These are phyloP conservation scores for Leccinellum rugosiceps DNA, from an alignment of 768 basidiomycete species.

Conservation along the genomic window DNA sequence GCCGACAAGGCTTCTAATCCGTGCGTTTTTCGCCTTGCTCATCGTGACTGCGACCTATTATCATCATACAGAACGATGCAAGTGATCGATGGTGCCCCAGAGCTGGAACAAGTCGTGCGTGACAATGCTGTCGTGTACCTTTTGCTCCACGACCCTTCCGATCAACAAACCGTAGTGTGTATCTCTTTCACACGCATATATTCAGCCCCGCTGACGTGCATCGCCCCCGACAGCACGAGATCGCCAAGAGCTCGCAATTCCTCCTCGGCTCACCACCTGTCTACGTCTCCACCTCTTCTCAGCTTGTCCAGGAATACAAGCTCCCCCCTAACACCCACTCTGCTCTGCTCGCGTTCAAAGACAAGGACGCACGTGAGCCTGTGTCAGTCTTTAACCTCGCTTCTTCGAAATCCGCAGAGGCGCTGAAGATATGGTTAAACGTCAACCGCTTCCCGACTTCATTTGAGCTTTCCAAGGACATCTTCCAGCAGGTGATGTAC, in stretches of 20 bases:
- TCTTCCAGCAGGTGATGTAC: slow-evolving; percentile 86
- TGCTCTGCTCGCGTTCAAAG: slow-evolving; percentile 67
- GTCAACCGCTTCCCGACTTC: slow-evolving; percentile 69
- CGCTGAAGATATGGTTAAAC: slow-evolving; percentile 54
- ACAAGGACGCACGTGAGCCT: slow-evolving; percentile 47
- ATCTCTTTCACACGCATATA: not conserved
- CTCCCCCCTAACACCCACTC: slow-evolving; percentile 45
- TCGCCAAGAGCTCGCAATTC: slow-evolving; percentile 54
- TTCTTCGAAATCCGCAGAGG: not conserved
- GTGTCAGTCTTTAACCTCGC: slow-evolving; percentile 39
- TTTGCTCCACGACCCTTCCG: slow-evolving; percentile 43
- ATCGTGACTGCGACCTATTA: not conserved
- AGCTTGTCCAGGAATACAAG: slow-evolving; percentile 33
- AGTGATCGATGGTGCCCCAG: slow-evolving; percentile 5
- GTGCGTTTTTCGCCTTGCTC: slow-evolving; percentile 42
- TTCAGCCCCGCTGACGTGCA: not conserved
- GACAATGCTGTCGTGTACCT: slow-evolving; percentile 37
- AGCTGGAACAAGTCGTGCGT: slow-evolving; percentile 8
- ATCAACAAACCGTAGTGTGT: slow-evolving; percentile 34
- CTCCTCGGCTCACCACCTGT: slow-evolving; percentile 49
- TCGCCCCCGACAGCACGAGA: slow-evolving; percentile 37
- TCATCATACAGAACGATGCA: slow-evolving; percentile 17
- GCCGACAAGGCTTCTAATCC: slow-evolving; percentile 69
- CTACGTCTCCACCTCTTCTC: slow-evolving; percentile 36
- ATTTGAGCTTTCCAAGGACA: slow-evolving; percentile 70